phyloP scores from a whole-genome alignment of 495 filamentous ascomycete genomes.

The Astrocystis sublimbata region DNA sequence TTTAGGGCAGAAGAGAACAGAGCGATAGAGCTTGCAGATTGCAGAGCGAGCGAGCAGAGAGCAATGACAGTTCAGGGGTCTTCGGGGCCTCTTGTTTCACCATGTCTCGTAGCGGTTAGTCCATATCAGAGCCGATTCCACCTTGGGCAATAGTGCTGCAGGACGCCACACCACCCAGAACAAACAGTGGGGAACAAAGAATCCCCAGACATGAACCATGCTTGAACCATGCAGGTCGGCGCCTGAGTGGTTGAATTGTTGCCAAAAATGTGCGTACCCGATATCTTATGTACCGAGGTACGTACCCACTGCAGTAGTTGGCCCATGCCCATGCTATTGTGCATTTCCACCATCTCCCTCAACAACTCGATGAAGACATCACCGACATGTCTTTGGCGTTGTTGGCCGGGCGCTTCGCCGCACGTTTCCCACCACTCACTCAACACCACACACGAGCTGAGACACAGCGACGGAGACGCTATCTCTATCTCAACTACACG shows the following conservation, averaged over 20 bases:
- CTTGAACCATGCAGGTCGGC: too few species aligned
- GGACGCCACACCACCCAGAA: too few species aligned
- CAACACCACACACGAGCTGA: neutral
- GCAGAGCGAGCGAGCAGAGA: neutral
- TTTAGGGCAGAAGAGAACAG: too few species aligned
- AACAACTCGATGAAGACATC: neutral
- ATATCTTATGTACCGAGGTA: too few species aligned
- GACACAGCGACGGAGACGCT: neutral
- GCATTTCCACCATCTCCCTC: neutral
- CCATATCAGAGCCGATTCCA: neutral
- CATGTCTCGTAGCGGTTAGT: slow-evolving; percentile 11
- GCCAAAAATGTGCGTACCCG: neutral
- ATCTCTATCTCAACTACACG: slow-evolving; percentile 3
- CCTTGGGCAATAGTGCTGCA: slow-evolving; percentile 1
- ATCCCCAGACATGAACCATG: neutral
- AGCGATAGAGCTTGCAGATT: too few species aligned
- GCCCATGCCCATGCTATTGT: neutral
- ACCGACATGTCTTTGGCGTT: neutral
- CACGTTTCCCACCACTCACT: neutral
- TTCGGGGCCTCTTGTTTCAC: slow-evolving; percentile 18
- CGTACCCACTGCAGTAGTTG: too few species aligned
- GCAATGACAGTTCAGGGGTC: neutral
- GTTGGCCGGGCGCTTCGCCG: slow-evolving; percentile 3
- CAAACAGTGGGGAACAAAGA: neutral
- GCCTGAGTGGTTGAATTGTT: too few species aligned